Evolutionary conservation across 441 rosid species (phyloP), one percentile per base, ranked within the genome.

Genomic region (Dalechampia spathulata): DNA sequence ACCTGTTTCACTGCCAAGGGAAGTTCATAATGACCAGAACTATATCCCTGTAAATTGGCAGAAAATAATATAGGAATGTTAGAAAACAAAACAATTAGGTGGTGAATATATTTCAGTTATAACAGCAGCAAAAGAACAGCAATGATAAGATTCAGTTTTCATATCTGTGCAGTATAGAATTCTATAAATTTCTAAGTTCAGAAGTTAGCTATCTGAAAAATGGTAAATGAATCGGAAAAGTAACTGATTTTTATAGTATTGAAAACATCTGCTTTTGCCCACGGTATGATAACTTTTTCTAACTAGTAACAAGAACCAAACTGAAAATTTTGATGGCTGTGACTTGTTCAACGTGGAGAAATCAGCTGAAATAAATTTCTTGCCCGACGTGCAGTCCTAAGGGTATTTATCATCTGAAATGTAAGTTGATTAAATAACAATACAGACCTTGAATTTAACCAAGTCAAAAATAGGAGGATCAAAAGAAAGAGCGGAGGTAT

Each of bases 1-100:
- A 87, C 75, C 77, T 85, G 97, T 79, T 90, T 93, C 90, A 81
- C 75, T 19, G 94, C 81, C 40, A 80, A 52, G 53, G 94, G 68
- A 50, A 94, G 90, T 46, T 73, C 68, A 64, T 78, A 67, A 73
- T 84, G 91, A 73, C 74, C 73, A 41, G 74, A 76, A 52, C 12
- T 66, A 72, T 78, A 70, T 55, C 76, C 95, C 96, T 94, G 88
- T 67, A 67, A 53, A 63, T 46, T 61, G 62, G 57, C 69, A 75
- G 61, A 58, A 63, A 65, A 60, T 28, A 5, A 64, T 39, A 56
- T 25, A 43, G 52, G 19, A 39, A 55, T 39, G 39, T 55, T 6
- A 36, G 55, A 23, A 45, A 30, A 27, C 27, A 57, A 41, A 34
- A 63, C 28, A n/a, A 49, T 11, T 19, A 36, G 25, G 21, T n/a